phyloP scores from a whole-genome alignment of 2,329 filamentous ascomycete species.

The Bipolaris bicolor region DNA sequence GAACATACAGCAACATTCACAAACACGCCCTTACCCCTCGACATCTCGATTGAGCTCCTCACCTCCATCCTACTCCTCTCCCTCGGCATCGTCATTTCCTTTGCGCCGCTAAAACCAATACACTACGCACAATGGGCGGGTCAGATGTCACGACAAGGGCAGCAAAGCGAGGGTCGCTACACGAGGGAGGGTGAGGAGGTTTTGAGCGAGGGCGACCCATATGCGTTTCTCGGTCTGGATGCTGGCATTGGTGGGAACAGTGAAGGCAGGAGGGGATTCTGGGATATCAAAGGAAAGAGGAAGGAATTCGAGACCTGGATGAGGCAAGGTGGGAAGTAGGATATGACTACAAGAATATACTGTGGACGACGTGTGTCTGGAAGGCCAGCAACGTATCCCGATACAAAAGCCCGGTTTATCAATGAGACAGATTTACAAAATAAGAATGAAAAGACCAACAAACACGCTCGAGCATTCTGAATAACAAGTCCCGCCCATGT shows the following conservation, averaged over 20 bases:
- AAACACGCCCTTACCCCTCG: constrained; percentile 69
- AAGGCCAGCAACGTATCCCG: background rate
- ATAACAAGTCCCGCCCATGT: background rate
- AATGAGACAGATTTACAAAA: background rate
- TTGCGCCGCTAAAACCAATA: constrained; percentile 82
- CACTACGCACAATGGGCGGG: constrained; percentile 82
- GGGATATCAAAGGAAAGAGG: constrained; percentile 83
- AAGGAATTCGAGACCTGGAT: constrained; percentile 86
- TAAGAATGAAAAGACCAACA: background rate
- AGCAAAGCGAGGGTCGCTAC: constrained; percentile 61
- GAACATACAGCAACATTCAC: constrained; percentile 80
- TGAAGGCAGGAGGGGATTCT: constrained; percentile 82
- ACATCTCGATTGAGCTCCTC: constrained; percentile 88
- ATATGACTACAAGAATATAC: background rate
- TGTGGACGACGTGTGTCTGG: background rate
- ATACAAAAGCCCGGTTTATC: background rate
- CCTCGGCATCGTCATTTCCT: constrained; percentile 78
- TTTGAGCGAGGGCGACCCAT: constrained; percentile 75
- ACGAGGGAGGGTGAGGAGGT: constrained; percentile 70
- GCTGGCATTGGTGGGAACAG: constrained; percentile 61
- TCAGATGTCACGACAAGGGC: constrained; percentile 79
- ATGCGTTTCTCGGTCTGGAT: constrained; percentile 62
- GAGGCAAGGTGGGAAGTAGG: constrained; percentile 26
- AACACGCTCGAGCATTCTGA: background rate
- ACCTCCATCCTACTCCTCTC: constrained; percentile 80